Base-by-base conservation (phyloP, 164 flowering plant species). In the Santalum album region DNA sequence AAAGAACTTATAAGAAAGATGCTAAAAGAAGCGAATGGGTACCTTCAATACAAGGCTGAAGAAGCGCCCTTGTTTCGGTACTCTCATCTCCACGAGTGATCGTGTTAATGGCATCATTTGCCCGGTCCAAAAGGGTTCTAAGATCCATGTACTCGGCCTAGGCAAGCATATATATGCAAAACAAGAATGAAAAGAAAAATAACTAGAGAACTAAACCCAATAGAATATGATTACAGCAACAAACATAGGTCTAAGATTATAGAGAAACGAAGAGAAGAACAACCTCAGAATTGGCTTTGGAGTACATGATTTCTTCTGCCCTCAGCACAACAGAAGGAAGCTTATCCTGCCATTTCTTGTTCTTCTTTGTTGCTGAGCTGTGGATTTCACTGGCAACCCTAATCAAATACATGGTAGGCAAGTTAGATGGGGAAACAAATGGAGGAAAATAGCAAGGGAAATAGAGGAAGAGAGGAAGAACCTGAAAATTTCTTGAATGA, bases 401-500 rank as follows among this genome's bases (percentile, higher is more conserved):
- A 49, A 49, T 23, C 51, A 6, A 49, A 49, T 12, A 49, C n/a
- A 17, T 12, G n/a, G 49, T 4, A 49, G 15, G 16, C 19, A 24
- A 3, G 3, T 16, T 9, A 49, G 18, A 49, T 7, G n/a, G n/a
- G n/a, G n/a, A n/a, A 19, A 20, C 5, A 44, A 44, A 44, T 17
- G 20, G 22, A 44, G 12, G 11, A 19, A 46, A 15, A 46, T n/a
- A 38, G 3, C 9, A 38, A 12, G 16, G 20, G 20, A 4, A 18
- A n/a, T 6, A 42, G 45, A 42, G 20, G n/a, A 21, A 42, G 21
- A 42, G 21, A 17, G 45, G n/a, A n/a, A 17, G 45, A 4, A 24
- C 51, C 51, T 49, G 51, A 49, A 49, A 49, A 49, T 49, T 25
- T 49, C 27, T 17, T 49, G 51, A 49, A 49, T 49, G 51, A 49